These are phyloP conservation scores for Mrakiaceae sp. DNA, from an alignment of 1,284 basidiomycete species.

Conservation along the genomic window DNA sequence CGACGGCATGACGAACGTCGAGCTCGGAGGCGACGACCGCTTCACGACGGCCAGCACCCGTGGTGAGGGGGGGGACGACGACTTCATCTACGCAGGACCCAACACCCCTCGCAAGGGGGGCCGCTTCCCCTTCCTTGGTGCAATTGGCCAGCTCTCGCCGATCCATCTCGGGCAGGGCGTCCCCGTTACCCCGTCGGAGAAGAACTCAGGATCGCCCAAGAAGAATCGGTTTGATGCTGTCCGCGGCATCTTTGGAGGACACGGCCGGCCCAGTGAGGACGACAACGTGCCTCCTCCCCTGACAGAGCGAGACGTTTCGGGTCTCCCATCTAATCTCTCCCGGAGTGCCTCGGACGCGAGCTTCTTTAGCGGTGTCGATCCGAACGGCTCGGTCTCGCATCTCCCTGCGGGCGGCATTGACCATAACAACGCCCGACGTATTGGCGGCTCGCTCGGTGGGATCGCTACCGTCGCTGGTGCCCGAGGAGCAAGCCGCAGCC, in stretches of 20 bases:
- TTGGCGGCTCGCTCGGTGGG: neutral
- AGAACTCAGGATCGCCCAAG: neutral
- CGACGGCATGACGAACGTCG: conserved; percentile 3
- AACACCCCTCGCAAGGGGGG: neutral
- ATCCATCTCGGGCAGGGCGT: neutral
- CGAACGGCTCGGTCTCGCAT: neutral
- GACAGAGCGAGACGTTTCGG: neutral
- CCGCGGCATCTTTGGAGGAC: conserved; percentile 4
- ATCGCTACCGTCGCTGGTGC: neutral
- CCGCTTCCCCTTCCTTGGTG: neutral
- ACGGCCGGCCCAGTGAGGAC: neutral
- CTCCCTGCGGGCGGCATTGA: neutral
- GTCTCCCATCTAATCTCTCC: neutral
- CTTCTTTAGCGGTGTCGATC: conserved; percentile 3
- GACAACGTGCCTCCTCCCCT: neutral
- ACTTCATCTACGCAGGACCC: neutral
- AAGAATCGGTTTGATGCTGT: conserved; percentile 6
- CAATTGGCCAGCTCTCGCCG: neutral
- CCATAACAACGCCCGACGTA: neutral
- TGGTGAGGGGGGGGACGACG: neutral
- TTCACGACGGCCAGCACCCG: neutral
- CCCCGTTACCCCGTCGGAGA: neutral
- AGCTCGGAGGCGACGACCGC: conserved; percentile 1
- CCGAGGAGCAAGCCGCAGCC: neutral
- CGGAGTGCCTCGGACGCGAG: neutral